These are phyloP conservation scores for Saccharomycopsis fermentans DNA, from an alignment of 805 yeast species.

Conservation along the genomic window DNA sequence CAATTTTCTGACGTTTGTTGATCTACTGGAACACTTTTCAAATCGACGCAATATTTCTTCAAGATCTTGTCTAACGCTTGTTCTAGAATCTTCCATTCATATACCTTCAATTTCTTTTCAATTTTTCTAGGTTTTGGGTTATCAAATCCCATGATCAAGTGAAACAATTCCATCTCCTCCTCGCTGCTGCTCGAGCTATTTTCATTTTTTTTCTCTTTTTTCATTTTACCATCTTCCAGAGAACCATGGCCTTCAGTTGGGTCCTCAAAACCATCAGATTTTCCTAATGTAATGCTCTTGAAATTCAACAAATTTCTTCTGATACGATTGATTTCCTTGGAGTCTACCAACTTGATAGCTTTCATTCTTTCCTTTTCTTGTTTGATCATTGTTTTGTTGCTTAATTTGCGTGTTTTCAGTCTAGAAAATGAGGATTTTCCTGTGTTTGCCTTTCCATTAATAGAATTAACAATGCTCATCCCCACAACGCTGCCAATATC, in stretches of 20 bases:
- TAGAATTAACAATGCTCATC: neutral
- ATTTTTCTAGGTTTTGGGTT: slow-evolving; percentile 39
- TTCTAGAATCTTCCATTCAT: slow-evolving; percentile 31
- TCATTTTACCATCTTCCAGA: neutral
- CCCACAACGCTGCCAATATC: neutral
- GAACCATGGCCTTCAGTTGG: slow-evolving; percentile 1
- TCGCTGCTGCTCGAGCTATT: slow-evolving; percentile 14
- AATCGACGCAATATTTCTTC: slow-evolving; percentile 30
- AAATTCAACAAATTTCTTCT: slow-evolving; percentile 50
- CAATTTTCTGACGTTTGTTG: neutral
- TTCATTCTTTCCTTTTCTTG: slow-evolving; percentile 8
- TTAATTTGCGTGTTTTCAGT: neutral
- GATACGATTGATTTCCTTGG: slow-evolving; percentile 54
- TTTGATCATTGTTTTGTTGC: slow-evolving; percentile 1
- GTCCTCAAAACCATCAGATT: slow-evolving; percentile 22
- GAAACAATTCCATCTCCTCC: slow-evolving; percentile 19
- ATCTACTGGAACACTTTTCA: slow-evolving; percentile 4
- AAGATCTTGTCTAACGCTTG: slow-evolving; percentile 32
- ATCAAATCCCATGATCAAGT: slow-evolving; percentile 33
- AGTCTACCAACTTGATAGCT: slow-evolving; percentile 22
- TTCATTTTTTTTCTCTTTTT: neutral
- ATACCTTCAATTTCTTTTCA: slow-evolving; percentile 38
- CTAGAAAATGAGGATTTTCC: neutral
- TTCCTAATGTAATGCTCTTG: slow-evolving; percentile 45
- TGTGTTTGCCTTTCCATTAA: slow-evolving; percentile 1